phyloP scores from a whole-genome alignment of 2,329 filamentous ascomycete species.

The Fusarium duplospermum region DNA sequence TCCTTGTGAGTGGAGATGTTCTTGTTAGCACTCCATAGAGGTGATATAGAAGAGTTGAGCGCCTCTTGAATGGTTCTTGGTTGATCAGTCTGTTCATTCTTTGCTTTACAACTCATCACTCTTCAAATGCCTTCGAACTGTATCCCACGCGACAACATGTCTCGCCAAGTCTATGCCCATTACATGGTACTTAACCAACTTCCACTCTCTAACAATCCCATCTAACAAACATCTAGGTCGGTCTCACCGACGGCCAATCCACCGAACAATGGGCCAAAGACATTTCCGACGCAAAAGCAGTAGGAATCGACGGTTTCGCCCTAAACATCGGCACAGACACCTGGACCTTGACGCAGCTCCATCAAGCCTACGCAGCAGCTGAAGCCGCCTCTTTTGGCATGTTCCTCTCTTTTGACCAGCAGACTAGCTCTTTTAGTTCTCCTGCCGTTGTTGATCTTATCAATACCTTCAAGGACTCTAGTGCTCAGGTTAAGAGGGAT shows the following conservation, averaged over 20 bases:
- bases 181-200: conserved; percentile 42
- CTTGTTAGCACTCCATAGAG: too few relatives aligned
- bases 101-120: neutral
- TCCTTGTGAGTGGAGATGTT: neutral
- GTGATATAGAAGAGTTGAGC: neutral
- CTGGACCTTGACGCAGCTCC: conserved; percentile 48
- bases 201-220: neutral
- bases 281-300: conserved; percentile 48
- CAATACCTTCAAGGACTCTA: conserved; percentile 37
- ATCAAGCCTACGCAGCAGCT: conserved; percentile 44
- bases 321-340: conserved; percentile 52
- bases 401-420: conserved; percentile 58
- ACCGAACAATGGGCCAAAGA: conserved; percentile 48
- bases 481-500: conserved; percentile 45
- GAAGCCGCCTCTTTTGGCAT: conserved; percentile 46
- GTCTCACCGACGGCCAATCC: conserved; percentile 47
- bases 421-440: conserved; percentile 43
- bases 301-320: conserved; percentile 56
- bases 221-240: conserved; percentile 32
- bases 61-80: neutral
- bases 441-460: conserved; percentile 43
- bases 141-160: conserved; percentile 19
- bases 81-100: neutral
- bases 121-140: neutral
- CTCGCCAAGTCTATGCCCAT: conserved; percentile 45